Evolutionary conservation across 306 rosid species (phyloP), one percentile per base, ranked within the genome.

Genomic region (Cyclanthera cordifolia): DNA sequence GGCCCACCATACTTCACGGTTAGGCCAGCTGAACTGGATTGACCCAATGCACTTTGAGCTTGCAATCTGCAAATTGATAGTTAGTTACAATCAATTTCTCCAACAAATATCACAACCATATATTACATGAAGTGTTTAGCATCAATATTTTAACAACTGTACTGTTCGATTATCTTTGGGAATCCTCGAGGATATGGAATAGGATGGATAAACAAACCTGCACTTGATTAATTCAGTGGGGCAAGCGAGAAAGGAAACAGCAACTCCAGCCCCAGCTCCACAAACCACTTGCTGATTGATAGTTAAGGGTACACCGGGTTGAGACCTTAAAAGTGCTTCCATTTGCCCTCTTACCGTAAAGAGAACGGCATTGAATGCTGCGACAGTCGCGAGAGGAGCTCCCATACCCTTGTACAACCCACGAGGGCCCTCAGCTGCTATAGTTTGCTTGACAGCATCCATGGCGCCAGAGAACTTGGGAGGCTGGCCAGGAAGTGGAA

Each of bases 331-430:
- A 24, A 88, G 67, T 13, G 84, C 39, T 80, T 90, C 99, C 90
- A 90, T 75, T 81, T 94, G 90, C 9, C 99, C 99, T 81, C 95
- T 88, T 17, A 82, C 99, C 0, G 96, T 41, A 75, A 94, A 94
- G 48, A 94, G 89, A 74, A 94, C 87, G 15, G 99, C 97, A 53
- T 94, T 94, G 80, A 94, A 94, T 52, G 94, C 95, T 7, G 99
- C 97, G 49, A 94, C 99, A 0, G 97, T 94, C 14, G 99, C 99
- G 34, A 94, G 88, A 46, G 97, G 99, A 67, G 95, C 99, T 34
- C 99, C 99, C 97, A 90, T 90, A 46, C 96, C 99, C 81, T 94
- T 94, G 83, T 88, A 94, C 74, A 94, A 82, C n/a, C 99, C 97
- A 32, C 90, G 70, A 34, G 87, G 78, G 15, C 99, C 99, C 85